Evolutionary conservation across 2,329 filamentous ascomycete species (phyloP).

Genomic region (Ophiostoma sp.): DNA sequence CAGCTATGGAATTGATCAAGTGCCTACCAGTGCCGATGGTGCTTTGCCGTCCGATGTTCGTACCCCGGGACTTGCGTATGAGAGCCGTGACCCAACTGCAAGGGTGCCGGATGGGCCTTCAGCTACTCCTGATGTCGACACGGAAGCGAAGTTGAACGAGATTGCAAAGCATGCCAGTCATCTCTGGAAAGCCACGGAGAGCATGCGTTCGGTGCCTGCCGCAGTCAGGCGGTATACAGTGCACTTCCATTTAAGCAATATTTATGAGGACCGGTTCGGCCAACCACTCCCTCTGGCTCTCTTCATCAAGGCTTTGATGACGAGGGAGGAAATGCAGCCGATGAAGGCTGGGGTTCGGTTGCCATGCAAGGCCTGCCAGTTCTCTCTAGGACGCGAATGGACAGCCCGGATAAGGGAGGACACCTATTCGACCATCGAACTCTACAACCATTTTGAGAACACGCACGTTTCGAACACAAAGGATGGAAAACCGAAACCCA

Average conservation of each 20-base stretch:
- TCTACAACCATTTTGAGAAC: slow-evolving; percentile 54
- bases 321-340: slow-evolving; percentile 52
- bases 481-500: slow-evolving; percentile 25
- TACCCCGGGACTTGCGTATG: not conserved
- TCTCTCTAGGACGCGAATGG: slow-evolving; percentile 30
- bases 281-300: slow-evolving; percentile 53
- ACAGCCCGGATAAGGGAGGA: slow-evolving; percentile 25
- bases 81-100: not conserved
- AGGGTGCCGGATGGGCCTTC: not conserved
- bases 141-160: not conserved
- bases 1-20: not conserved
- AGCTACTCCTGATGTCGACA: not conserved
- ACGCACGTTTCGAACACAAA: slow-evolving; percentile 33
- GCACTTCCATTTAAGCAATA: slow-evolving; percentile 56
- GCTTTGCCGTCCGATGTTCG: not conserved
- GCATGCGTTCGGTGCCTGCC: slow-evolving; percentile 56
- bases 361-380: slow-evolving; percentile 51
- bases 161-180: not conserved
- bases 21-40: not conserved
- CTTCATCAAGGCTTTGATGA: slow-evolving; percentile 55
- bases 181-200: slow-evolving; percentile 54
- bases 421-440: slow-evolving; percentile 31
- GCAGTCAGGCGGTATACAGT: slow-evolving; percentile 59
- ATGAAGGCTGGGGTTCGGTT: slow-evolving; percentile 49
- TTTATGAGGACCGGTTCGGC: slow-evolving; percentile 53